A percentile compares a stretch with the other conserved stretches of the same genome.
Evolutionary conservation across 1,139 yeast genomes (phyloP).

Genomic region (Yamadazyma aaseri): DNA sequence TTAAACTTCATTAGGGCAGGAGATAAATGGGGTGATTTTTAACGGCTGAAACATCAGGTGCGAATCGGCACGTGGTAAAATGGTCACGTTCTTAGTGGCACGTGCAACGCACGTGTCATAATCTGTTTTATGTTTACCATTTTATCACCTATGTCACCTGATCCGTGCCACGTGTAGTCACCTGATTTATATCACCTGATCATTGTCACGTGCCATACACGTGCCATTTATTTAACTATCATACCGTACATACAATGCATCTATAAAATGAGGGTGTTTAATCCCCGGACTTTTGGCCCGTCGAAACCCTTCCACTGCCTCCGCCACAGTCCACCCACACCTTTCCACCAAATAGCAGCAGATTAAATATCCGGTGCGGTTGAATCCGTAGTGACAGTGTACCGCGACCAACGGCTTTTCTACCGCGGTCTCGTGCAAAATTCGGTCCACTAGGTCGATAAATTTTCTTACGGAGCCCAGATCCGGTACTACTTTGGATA

Average conservation of each 20-base stretch:
- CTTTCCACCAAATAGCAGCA: conserved; percentile 67
- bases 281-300: conserved; percentile 68
- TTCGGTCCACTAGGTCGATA: conserved; percentile 51
- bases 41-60: too few relatives aligned
- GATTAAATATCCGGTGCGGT: conserved; percentile 73
- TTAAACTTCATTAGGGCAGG: conserved; percentile 67
- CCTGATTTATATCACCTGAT: too few relatives aligned
- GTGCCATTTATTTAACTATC: too few relatives aligned
- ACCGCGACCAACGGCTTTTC: conserved; percentile 52
- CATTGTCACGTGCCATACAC: too few relatives aligned
- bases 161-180: too few relatives aligned
- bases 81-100: too few relatives aligned
- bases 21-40: too few relatives aligned
- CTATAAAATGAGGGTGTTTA: conserved; percentile 75
- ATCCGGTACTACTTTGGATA: conserved; percentile 75
- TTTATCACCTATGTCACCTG: too few relatives aligned
- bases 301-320: conserved; percentile 62
- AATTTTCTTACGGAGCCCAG: conserved; percentile 57
- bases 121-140: too few relatives aligned
- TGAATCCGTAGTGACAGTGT: conserved; percentile 83
- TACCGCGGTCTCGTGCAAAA: conserved; percentile 27
- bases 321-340: conserved; percentile 58
- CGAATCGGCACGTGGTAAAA: too few relatives aligned
- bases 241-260: conserved; percentile 69
- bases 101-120: too few relatives aligned